These are phyloP conservation scores for Linnemannia zychae DNA, from an alignment of 192 early-diverging fungal genomes.

Conservation along the genomic window DNA sequence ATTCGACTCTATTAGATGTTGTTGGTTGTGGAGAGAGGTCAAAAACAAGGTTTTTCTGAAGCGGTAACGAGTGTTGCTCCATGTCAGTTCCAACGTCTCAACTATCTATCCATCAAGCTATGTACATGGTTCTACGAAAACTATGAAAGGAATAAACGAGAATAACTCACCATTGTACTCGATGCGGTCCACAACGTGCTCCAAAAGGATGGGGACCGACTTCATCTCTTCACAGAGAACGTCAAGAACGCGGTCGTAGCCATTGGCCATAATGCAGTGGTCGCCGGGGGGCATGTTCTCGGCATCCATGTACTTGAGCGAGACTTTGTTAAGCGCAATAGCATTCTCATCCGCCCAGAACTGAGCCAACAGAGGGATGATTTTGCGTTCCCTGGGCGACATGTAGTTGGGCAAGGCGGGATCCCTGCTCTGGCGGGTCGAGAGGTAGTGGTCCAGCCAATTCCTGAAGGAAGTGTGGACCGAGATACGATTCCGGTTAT, in stretches of 20 bases:
- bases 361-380: conserved; percentile 32
- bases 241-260: conserved; percentile 50
- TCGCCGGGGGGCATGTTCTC: conserved; percentile 54
- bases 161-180: conserved; percentile 55
- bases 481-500: conserved; percentile 35
- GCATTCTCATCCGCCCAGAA: conserved; percentile 56
- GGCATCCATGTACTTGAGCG: conserved; percentile 59
- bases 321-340: conserved; percentile 41
- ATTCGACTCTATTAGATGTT: conserved; percentile 25
- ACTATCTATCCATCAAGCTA: conserved; percentile 26
- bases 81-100: conserved; percentile 29
- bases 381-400: conserved; percentile 31
- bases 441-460: conserved; percentile 33
- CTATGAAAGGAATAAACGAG: not conserved
- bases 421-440: conserved; percentile 32
- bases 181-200: conserved; percentile 52
- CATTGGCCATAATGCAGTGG: conserved; percentile 49
- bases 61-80: conserved; percentile 48
- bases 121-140: conserved; percentile 6
- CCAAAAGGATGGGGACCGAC: conserved; percentile 39
- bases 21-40: conserved; percentile 8
- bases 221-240: conserved; percentile 34
- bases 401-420: conserved; percentile 29
- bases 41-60: conserved; percentile 26
- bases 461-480: conserved; percentile 37